A percentile compares a stretch with the other conserved stretches of the same genome.
Evolutionary conservation across 495 filamentous ascomycete genomes (phyloP).

Genomic region (Hypoxylon lienhwacheense): DNA sequence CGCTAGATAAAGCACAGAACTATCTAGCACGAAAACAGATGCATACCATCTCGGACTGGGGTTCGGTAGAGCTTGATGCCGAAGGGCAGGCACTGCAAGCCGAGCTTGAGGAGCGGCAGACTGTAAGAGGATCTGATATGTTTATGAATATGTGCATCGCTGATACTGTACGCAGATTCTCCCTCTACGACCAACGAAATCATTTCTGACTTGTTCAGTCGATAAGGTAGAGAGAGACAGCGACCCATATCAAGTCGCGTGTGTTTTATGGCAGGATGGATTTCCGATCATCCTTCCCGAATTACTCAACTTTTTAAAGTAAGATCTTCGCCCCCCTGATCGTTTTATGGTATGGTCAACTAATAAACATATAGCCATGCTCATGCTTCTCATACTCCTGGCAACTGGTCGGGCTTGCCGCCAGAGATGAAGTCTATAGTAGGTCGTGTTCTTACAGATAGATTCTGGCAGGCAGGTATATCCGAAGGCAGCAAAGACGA

Average conservation of each 20-base stretch:
- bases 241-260: constrained; percentile 67
- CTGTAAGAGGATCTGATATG: constrained; percentile 48
- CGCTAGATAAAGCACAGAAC: constrained; percentile 73
- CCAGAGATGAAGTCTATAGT: constrained; percentile 76
- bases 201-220: constrained; percentile 83
- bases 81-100: constrained; percentile 78
- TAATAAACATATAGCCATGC: constrained; percentile 62
- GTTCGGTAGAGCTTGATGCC: constrained; percentile 68
- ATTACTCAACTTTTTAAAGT: constrained; percentile 82
- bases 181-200: constrained; percentile 84
- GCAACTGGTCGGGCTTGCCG: constrained; percentile 79
- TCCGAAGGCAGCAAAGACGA: constrained; percentile 92
- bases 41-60: constrained; percentile 81
- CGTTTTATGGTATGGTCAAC: constrained; percentile 13
- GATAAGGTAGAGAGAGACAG: constrained; percentile 78
- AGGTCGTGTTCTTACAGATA: constrained; percentile 83
- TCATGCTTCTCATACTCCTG: constrained; percentile 89
- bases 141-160: not conserved
- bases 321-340: constrained; percentile 23
- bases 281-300: constrained; percentile 84
- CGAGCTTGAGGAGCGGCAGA: constrained; percentile 71
- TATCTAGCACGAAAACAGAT: constrained; percentile 75
- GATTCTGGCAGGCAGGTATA: constrained; percentile 98
- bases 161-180: constrained; percentile 54
- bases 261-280: constrained; percentile 77